Percentiles rank a stretch among this genome's conserved stretches.
These are phyloP conservation scores for Exophiala xenobiotica DNA, from an alignment of 2,329 filamentous ascomycete genomes.

Conservation along the genomic window DNA sequence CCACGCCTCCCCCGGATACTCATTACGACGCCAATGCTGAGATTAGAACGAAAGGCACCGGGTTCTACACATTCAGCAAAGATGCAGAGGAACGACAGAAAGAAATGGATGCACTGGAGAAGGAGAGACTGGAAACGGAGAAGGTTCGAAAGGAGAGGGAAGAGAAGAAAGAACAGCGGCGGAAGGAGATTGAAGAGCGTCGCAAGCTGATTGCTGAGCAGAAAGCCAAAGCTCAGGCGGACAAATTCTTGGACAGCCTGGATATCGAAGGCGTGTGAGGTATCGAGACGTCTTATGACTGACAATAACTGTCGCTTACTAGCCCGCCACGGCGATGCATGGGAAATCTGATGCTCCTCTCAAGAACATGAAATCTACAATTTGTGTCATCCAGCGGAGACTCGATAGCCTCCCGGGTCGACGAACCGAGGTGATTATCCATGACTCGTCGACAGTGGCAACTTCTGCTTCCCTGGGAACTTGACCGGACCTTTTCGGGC, in stretches of 20 bases:
- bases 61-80: constrained; percentile 85
- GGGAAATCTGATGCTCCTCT: too few species aligned
- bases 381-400: too few species aligned
- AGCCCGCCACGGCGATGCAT: too few species aligned
- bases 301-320: too few species aligned
- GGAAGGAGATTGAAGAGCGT: constrained; percentile 62
- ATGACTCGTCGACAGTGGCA: too few species aligned
- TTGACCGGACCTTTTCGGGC: too few species aligned
- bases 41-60: constrained; percentile 81
- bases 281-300: too few species aligned
- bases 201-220: constrained; percentile 50
- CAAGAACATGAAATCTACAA: too few species aligned
- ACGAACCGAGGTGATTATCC: too few species aligned
- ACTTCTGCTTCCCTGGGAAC: too few species aligned
- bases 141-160: constrained; percentile 57
- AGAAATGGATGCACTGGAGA: constrained; percentile 75
- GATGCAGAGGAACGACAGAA: constrained; percentile 65
- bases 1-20: constrained; percentile 73
- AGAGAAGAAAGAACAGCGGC: constrained; percentile 58
- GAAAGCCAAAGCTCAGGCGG: constrained; percentile 66
- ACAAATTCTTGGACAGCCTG: constrained; percentile 65
- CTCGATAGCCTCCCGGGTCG: too few species aligned
- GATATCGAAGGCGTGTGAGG: constrained; percentile 20
- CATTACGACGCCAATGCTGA: constrained; percentile 87
- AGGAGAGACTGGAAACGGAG: constrained; percentile 69